Evolutionary conservation across 768 basidiomycete species (phyloP).

Genomic region (Auriscalpium orientale): DNA sequence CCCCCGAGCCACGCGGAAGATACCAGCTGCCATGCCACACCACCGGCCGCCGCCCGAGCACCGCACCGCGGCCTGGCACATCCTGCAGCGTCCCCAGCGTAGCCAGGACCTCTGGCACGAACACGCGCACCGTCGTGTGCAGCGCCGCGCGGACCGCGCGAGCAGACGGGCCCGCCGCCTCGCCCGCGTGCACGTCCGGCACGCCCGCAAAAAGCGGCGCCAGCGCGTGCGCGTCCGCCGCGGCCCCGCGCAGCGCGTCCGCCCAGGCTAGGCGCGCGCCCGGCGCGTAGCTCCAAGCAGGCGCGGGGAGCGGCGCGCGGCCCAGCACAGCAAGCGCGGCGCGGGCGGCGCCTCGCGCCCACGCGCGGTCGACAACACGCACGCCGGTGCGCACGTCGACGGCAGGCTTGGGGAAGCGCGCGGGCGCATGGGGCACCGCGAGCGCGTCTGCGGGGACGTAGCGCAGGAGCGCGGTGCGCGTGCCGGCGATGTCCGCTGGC

Average conservation of each 20-base stretch:
- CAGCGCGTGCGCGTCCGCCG: neutral
- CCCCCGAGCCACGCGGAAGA: neutral
- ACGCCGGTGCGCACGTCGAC: slow-evolving; percentile 10
- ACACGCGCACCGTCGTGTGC: slow-evolving; percentile 8
- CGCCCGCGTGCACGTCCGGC: neutral
- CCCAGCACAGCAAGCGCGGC: slow-evolving; percentile 3
- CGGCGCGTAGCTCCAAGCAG: slow-evolving; percentile 10
- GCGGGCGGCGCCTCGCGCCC: slow-evolving; percentile 3
- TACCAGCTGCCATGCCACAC: slow-evolving; percentile 13
- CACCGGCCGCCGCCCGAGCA: slow-evolving; percentile 7
- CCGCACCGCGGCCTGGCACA: neutral
- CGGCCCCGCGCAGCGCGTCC: neutral
- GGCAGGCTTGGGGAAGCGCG: neutral
- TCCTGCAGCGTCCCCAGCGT: slow-evolving; percentile 2
- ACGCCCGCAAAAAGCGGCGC: slow-evolving; percentile 1
- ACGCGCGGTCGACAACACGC: slow-evolving; percentile 5
- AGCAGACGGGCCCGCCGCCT: neutral
- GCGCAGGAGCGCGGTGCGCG: slow-evolving; percentile 5
- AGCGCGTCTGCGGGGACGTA: slow-evolving; percentile 6
- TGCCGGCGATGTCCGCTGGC: neutral
- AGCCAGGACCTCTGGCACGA: slow-evolving; percentile 6
- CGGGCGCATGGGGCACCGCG: neutral
- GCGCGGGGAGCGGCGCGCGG: slow-evolving; percentile 8
- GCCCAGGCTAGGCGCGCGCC: slow-evolving; percentile 6
- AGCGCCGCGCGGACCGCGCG: slow-evolving; percentile 1